A percentile compares a stretch with the other conserved stretches of the same genome.
Evolutionary conservation across 768 basidiomycete species (phyloP).

Genomic region (Leccinum sublutescens): DNA sequence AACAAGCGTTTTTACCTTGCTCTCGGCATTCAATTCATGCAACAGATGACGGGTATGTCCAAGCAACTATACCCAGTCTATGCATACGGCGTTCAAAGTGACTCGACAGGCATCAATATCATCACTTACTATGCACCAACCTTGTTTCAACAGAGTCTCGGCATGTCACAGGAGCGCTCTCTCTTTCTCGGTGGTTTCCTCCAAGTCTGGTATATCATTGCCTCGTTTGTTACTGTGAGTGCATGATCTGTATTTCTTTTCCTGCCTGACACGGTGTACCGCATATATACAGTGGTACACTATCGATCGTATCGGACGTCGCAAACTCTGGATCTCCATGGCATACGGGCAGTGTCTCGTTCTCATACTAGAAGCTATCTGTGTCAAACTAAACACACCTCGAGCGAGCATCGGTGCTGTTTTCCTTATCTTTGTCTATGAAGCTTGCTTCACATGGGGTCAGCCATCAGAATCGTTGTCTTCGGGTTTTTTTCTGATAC

Average conservation of each 20-base stretch:
- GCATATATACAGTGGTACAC: slow-evolving; percentile 5
- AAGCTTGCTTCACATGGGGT: slow-evolving; percentile 12
- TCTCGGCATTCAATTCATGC: slow-evolving; percentile 11
- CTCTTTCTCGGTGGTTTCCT: slow-evolving; percentile 8
- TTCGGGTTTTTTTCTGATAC: background rate
- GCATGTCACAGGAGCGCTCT: slow-evolving; percentile 5
- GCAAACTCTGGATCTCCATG: slow-evolving; percentile 12
- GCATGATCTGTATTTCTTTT: background rate
- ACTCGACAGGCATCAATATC: slow-evolving; percentile 7
- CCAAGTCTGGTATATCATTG: slow-evolving; percentile 9
- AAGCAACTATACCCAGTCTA: background rate
- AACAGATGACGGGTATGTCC: slow-evolving; percentile 9
- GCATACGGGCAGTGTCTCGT: slow-evolving; percentile 9
- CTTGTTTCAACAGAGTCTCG: slow-evolving; percentile 7
- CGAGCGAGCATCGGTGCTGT: slow-evolving; percentile 7
- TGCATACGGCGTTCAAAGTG: background rate
- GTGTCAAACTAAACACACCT: slow-evolving; percentile 5
- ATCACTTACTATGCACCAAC: slow-evolving; percentile 11
- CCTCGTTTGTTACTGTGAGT: slow-evolving; percentile 8
- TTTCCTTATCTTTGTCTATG: slow-evolving; percentile 10
- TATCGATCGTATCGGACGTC: slow-evolving; percentile 7
- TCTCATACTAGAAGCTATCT: slow-evolving; percentile 7
- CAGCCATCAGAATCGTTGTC: background rate
- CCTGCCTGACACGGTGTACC: background rate
- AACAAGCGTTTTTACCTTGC: slow-evolving; percentile 10